Evolutionary conservation across 179 eudicot genomes (phyloP).

Genomic region (Actinidia arguta): DNA sequence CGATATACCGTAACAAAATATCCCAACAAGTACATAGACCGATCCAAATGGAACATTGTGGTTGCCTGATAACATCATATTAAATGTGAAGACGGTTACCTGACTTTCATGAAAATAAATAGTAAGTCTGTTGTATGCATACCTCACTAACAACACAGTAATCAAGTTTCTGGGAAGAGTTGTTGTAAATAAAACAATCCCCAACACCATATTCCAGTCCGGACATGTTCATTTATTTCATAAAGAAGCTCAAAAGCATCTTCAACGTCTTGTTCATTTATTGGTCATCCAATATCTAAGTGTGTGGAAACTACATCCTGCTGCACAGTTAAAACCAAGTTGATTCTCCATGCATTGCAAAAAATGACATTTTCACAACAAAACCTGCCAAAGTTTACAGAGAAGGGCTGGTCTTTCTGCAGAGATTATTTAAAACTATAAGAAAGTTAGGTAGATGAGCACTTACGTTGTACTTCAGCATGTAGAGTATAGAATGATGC

Average conservation of each 20-base stretch:
- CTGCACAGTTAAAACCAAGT: constrained; percentile 51
- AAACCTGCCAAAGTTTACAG: constrained; percentile 2
- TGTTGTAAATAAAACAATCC: constrained; percentile 94
- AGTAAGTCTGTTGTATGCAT: constrained; percentile 30
- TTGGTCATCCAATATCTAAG: constrained; percentile 88
- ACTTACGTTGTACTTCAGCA: constrained; percentile 90
- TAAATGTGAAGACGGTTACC: constrained; percentile 9
- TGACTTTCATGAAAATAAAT: neutral
- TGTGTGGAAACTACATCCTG: constrained; percentile 84
- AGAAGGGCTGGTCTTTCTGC: neutral
- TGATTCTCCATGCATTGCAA: constrained; percentile 1
- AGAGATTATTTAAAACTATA: neutral
- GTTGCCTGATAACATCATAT: constrained; percentile 68
- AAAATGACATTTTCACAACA: neutral
- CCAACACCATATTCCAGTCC: constrained; percentile 99
- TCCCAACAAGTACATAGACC: constrained; percentile 98
- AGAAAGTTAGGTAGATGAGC: neutral
- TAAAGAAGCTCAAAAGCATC: constrained; percentile 96
- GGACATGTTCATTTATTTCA: constrained; percentile 93
- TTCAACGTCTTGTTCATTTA: constrained; percentile 90
- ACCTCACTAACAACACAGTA: constrained; percentile 99
- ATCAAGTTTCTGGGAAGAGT: constrained; percentile 94
- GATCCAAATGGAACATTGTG: constrained; percentile 98
- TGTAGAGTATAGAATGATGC: constrained; percentile 95
- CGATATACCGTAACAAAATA: constrained; percentile 98